A percentile compares a stretch with the other conserved stretches of the same genome.
phyloP scores from a whole-genome alignment of 208 protist genomes.

The Leishmania martiniquensis region DNA sequence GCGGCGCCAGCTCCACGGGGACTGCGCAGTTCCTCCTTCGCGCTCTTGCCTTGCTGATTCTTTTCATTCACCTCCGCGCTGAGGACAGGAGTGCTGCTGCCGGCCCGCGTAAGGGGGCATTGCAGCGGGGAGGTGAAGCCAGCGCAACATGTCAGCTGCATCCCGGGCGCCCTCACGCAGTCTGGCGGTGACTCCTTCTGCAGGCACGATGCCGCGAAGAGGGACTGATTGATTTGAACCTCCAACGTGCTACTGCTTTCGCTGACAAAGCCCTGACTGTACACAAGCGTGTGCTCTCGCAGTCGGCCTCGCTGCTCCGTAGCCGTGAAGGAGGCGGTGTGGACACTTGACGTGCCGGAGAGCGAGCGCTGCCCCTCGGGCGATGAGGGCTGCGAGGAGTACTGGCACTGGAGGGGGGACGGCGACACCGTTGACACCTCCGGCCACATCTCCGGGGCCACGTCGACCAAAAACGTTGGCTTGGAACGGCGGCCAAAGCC shows the following conservation, averaged over 20 bases:
- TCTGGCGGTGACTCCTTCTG: constrained; percentile 1
- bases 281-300: constrained; percentile 4
- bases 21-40: background rate
- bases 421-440: background rate
- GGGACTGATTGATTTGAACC: background rate
- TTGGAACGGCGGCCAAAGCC: background rate
- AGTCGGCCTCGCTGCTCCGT: background rate
- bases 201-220: background rate
- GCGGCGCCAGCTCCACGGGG: background rate
- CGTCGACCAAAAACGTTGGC: background rate
- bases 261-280: background rate
- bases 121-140: background rate
- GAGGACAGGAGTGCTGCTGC: constrained; percentile 4
- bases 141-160: background rate
- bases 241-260: background rate
- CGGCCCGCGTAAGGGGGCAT: constrained; percentile 3
- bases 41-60: background rate
- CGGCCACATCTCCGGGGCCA: background rate
- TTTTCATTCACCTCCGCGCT: background rate
- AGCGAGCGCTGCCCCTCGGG: background rate
- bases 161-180: background rate
- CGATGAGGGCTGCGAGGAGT: background rate
- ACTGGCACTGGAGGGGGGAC: background rate
- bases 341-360: background rate
- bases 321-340: constrained; percentile 2